phyloP scores from a whole-genome alignment of 1,284 basidiomycete genomes.

The Microstroma glucosiphilum region DNA sequence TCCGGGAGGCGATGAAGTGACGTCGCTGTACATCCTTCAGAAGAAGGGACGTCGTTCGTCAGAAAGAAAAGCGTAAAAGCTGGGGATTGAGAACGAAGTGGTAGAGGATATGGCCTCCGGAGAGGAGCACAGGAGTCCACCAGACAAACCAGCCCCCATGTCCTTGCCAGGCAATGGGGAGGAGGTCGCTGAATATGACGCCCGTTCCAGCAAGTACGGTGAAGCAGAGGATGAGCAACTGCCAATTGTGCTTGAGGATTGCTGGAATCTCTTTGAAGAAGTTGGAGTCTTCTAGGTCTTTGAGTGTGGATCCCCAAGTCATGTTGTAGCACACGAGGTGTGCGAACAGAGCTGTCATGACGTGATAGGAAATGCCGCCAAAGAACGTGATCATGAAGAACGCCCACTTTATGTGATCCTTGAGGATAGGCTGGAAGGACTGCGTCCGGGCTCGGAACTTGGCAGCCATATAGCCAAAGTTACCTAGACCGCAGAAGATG shows the following conservation, averaged over 20 bases:
- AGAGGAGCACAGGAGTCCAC: background rate
- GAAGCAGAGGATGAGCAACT: slow-evolving; percentile 58
- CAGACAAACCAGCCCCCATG: slow-evolving; percentile 1
- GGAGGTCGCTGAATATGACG: slow-evolving; percentile 56
- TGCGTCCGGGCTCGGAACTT: slow-evolving; percentile 69
- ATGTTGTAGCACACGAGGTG: slow-evolving; percentile 79
- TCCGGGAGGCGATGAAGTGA: too few relatives aligned
- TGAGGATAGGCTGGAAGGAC: slow-evolving; percentile 56
- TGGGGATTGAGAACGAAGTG: slow-evolving; percentile 32
- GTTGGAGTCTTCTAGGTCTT: slow-evolving; percentile 54
- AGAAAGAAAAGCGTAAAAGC: slow-evolving; percentile 33
- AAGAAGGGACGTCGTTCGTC: too few relatives aligned
- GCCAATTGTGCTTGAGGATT: slow-evolving; percentile 54
- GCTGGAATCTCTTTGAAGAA: slow-evolving; percentile 80
- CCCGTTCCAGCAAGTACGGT: slow-evolving; percentile 57
- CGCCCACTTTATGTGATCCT: slow-evolving; percentile 68
- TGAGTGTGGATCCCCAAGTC: slow-evolving; percentile 58
- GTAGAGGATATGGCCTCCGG: slow-evolving; percentile 23
- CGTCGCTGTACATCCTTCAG: too few relatives aligned
- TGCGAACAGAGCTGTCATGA: slow-evolving; percentile 67
- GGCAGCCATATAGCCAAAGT: slow-evolving; percentile 64
- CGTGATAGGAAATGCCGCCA: slow-evolving; percentile 38
- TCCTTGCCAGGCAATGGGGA: slow-evolving; percentile 62
- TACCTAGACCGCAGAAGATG: slow-evolving; percentile 68
- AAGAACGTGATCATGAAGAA: slow-evolving; percentile 56